Percentiles rank a stretch among this genome's conserved stretches.
Evolutionary conservation across 306 rosid genomes (phyloP).

Genomic region (Corylus avellana): DNA sequence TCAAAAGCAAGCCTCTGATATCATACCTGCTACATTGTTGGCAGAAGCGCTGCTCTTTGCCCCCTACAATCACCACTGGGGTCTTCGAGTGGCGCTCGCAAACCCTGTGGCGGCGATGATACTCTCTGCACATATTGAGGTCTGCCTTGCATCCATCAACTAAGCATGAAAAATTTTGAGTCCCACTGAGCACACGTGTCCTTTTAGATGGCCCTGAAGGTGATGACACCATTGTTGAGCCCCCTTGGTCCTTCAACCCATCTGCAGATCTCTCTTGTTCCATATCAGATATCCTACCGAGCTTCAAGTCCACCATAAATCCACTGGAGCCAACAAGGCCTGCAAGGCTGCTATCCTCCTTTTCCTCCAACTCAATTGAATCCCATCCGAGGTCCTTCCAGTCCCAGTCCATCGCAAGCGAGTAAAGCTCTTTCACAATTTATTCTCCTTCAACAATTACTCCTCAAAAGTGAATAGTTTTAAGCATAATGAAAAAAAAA

Average conservation of each 20-base stretch:
- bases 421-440: slow-evolving; percentile 38
- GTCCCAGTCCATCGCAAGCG: slow-evolving; percentile 79
- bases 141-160: slow-evolving; percentile 85
- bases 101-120: slow-evolving; percentile 77
- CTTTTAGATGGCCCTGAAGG: slow-evolving; percentile 53
- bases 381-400: slow-evolving; percentile 73
- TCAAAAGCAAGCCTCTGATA: background rate
- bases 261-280: slow-evolving; percentile 28
- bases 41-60: slow-evolving; percentile 80
- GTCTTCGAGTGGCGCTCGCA: slow-evolving; percentile 87
- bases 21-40: slow-evolving; percentile 93
- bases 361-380: slow-evolving; percentile 44
- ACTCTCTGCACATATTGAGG: slow-evolving; percentile 80
- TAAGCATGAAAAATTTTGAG: slow-evolving; percentile 52
- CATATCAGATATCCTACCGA: slow-evolving; percentile 39
- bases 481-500: slow-evolving; percentile 5
- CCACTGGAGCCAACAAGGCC: slow-evolving; percentile 27
- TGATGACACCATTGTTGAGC: slow-evolving; percentile 24
- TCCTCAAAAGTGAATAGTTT: slow-evolving; percentile 35
- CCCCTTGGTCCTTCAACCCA: background rate
- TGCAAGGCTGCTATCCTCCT: slow-evolving; percentile 25
- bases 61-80: slow-evolving; percentile 63
- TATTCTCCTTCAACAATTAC: slow-evolving; percentile 18
- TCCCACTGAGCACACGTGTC: slow-evolving; percentile 43
- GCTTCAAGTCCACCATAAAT: slow-evolving; percentile 46